Base-by-base conservation (phyloP, 768 basidiomycete genomes). In the Obba rivulosa region DNA sequence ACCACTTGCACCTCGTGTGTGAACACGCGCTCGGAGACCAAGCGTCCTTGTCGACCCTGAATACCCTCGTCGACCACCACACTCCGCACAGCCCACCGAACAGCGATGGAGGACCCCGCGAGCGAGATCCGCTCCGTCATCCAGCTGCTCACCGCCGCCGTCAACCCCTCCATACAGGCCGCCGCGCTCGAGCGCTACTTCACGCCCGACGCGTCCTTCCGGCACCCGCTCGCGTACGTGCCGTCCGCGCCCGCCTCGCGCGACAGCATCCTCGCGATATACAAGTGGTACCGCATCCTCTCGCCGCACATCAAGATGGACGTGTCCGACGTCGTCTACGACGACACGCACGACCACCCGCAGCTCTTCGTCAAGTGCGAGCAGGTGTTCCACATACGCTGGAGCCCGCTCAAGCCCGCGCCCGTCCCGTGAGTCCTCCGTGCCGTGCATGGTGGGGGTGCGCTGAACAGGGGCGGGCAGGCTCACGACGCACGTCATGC, bases 221-320 rank as follows among this genome's bases (percentile, higher is more conserved):
- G 69, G 35, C 81, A 85, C 60, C 80, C 83, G 0, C 48, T 85
- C 22, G 83, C 75, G 67, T 60, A 65, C 36, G 74, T 85, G 9
- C 46, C 46, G 22, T 31, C 46, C 38, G 71, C 59, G 0, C 70
- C 74, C n/a, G 69, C 71, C 45, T 82, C 82, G 14, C 71, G 82
- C 44, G 74, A 79, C 16, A 63, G 66, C 17, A 66, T 85, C 22
- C 66, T 84, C 3, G 79, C 70, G 9, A 70, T 85, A 24, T 83
- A 78, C 59, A 79, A 82, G 56, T 85, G 81, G 80, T 81, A 82
- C 60, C 78, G 83, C 43, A 67, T 85, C 28, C 62, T 82, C 59
- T 83, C 80, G 11, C 83, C 82, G 31, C 51, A 67, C 1, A 64
- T 81, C 7, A 59, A 67, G 7, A 70, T 62, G 43, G 66, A 77